These are phyloP conservation scores for Pelagophyceae sp. DNA, from an alignment of 352 stramenopile species.

Conservation along the genomic window DNA sequence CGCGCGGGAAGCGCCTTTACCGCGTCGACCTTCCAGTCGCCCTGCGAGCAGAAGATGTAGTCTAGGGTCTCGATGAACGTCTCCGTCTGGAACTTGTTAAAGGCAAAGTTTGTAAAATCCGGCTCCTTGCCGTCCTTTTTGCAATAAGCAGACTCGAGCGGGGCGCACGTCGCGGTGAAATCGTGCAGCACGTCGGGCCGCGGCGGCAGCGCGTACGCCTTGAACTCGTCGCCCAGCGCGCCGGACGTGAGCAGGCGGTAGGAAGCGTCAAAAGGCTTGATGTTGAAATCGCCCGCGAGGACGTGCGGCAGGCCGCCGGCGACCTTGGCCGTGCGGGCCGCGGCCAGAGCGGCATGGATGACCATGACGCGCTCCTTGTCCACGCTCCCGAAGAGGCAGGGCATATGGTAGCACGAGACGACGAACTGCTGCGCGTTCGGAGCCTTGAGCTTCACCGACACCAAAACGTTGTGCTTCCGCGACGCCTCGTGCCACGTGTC, in stretches of 20 bases:
- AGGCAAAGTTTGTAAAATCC: conserved; percentile 68
- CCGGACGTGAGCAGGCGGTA: conserved; percentile 64
- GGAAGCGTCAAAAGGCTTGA: conserved; percentile 52
- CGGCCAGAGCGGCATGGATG: conserved; percentile 55
- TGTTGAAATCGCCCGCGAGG: conserved; percentile 71
- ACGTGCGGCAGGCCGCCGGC: conserved; percentile 45
- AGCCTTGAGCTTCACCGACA: conserved; percentile 44
- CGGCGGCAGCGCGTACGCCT: conserved; percentile 22
- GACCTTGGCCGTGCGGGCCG: conserved; percentile 37
- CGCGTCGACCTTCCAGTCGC: conserved; percentile 41
- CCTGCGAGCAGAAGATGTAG: conserved; percentile 63
- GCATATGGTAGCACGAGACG: conserved; percentile 74
- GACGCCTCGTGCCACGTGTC: conserved; percentile 52
- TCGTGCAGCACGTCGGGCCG: conserved; percentile 20
- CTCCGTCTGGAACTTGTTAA: conserved; percentile 26
- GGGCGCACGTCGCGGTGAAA: background rate
- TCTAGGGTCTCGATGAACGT: conserved; percentile 69
- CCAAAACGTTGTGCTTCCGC: conserved; percentile 52
- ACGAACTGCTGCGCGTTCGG: conserved; percentile 38
- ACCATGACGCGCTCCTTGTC: conserved; percentile 50
- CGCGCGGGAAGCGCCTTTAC: conserved; percentile 34
- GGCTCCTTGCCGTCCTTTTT: conserved; percentile 43
- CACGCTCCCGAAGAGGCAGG: conserved; percentile 58
- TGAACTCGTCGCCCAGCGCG: conserved; percentile 31
- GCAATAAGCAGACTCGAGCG: conserved; percentile 49